Base-by-base conservation (phyloP, 129 eudicot genomes). In the Flaveria linearis region DNA sequence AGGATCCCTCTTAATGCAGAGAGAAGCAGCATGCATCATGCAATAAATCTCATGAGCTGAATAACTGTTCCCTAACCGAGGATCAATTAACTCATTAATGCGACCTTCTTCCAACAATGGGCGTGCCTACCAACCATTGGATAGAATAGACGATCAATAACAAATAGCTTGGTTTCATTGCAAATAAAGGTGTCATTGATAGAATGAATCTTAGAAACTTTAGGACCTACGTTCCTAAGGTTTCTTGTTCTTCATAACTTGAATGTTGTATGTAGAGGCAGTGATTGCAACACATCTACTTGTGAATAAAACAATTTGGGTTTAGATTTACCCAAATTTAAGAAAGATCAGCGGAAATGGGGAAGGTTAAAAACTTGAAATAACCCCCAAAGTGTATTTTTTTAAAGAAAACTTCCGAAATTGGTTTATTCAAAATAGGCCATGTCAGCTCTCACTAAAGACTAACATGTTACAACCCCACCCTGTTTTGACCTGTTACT, bases 1-100 rank as follows among this genome's bases (percentile, higher is more conserved):
- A 15, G 99, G 97, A 72, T 95, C 99, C 71, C 97, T 81, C 16
- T 88, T 87, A 23, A 95, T 89, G 88, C 99, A 95, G 88, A 95
- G 71, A 68, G 95, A 88, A 33, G 99, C 97, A 55, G 97, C 99
- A 69, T 89, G 96, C 84, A 95, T 78, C 96, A 95, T 88, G 85
- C 91, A 95, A 50, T 85, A 82, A 63, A 89, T 91, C 72, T 95
- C 99, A 13, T 84, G 83, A 56, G 90, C 96, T 47, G 86, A 83
- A 68, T 86, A 95, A 45, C 76, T 58, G 80, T 77, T 84, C 57
- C 84, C 80, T 52, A 95, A 80, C 61, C 89, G 94, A 30, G 99
- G 99, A 75, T 95, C 99, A 6, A 89, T 69, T 47, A 95, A 85
- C 62, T 89, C 89, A 16, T 85, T 84, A 60, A 88, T 84, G 7